Conservation (phyloP, 75 land plant species). For the Sequoiadendron giganteum region DNA sequence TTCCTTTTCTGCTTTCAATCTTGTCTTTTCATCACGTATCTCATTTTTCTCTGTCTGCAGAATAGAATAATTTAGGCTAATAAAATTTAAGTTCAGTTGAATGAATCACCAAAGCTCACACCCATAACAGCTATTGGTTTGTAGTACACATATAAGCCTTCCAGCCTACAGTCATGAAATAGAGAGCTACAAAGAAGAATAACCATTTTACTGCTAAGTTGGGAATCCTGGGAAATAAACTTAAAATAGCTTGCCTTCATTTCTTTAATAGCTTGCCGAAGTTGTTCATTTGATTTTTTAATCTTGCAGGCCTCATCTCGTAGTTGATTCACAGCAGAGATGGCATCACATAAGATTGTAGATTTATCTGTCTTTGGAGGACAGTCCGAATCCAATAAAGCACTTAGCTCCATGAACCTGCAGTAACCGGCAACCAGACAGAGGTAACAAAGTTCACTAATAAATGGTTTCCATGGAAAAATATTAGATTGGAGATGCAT, state of each 20-base stretch:
- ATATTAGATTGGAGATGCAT: background rate
- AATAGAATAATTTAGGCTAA: background rate
- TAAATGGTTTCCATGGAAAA: conserved; percentile 4
- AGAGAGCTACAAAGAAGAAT: background rate
- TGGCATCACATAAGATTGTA: conserved; percentile 66
- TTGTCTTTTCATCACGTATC: conserved; percentile 50
- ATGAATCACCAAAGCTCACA: background rate
- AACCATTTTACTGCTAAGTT: background rate
- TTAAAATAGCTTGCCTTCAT: conserved; percentile 45
- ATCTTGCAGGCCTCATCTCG: conserved; percentile 56
- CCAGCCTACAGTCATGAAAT: background rate
- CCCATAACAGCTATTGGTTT: background rate
- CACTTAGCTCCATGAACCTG: conserved; percentile 78
- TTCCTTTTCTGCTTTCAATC: conserved; percentile 51
- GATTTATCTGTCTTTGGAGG: conserved; percentile 73
- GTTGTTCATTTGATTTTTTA: conserved; percentile 66
- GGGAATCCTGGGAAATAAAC: background rate
- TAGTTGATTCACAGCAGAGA: conserved; percentile 56
- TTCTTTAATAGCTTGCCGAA: conserved; percentile 74
- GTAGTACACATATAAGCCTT: background rate
- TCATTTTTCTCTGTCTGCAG: conserved; percentile 50
- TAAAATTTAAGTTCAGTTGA: background rate
- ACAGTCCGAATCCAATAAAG: conserved; percentile 67
- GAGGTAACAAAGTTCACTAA: conserved; percentile 11
- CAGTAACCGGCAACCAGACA: background rate